Evolutionary conservation across 163 green algal species (phyloP), one percentile per base, ranked within the genome.

Genomic region (Volvox carteri): DNA sequence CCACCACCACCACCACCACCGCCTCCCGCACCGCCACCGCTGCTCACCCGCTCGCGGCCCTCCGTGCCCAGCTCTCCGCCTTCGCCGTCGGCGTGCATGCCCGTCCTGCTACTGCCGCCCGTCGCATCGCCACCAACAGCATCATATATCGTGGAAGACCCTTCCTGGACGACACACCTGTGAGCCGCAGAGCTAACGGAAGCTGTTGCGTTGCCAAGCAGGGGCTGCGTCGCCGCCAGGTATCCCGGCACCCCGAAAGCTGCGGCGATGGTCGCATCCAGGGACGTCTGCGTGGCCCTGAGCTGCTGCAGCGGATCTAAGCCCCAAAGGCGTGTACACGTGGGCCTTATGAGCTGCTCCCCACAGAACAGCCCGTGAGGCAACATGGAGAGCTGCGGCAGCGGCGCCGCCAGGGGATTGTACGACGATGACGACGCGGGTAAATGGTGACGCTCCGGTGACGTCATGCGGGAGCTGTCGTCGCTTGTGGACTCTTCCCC

Each of bases 261-360:
- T 11, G 83, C 83, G 18, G 83, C 83, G 37, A 88, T 88, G 68
- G 83, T 88, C 12, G 83, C 83, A 14, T 88, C 83, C n/a, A 88
- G 83, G 25, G 68, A 81, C 37, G 83, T 88, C 67, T 88, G 83
- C 50, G 81, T 87, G 65, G 81, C 81, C 0, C 81, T 62, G 3
- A 87, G 67, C 48, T 87, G 81, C 48, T 88, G 83, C 68, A 88
- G 68, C 14, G 83, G 68, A 28, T 81, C 83, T n/a, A 88, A 54
- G 11, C 83, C 83, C 83, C 83, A 88, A 35, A 83, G 83, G 11
- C 83, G 50, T 1, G 83, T 81, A 48, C 35, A 52, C 3, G 83
- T 81, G 50, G 83, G 83, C 50, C 68, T 67, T 77, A 88, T 88
- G 68, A 88, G 83, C 30, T 88, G 83, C 37, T 88, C 83, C 2